These are phyloP conservation scores for Cordyceps tenuipes DNA, from an alignment of 2,329 filamentous ascomycete genomes.

Conservation along the genomic window DNA sequence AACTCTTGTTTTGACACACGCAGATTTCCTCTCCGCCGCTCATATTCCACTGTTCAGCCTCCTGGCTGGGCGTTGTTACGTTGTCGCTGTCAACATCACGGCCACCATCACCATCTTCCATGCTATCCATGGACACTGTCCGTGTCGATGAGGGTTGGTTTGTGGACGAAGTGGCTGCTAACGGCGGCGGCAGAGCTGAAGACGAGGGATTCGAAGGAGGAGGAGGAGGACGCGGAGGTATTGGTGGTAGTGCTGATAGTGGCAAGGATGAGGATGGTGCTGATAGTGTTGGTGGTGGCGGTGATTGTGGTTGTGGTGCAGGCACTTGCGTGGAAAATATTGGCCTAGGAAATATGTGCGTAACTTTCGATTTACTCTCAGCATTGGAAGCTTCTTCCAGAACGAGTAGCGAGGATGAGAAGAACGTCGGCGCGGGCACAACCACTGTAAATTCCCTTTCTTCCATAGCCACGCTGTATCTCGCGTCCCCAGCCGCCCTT, in stretches of 20 bases:
- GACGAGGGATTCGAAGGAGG: background rate
- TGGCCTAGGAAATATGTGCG: background rate
- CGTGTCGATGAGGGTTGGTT: background rate
- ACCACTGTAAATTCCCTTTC: slow-evolving; percentile 24
- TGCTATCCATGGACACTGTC: background rate
- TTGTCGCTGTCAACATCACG: background rate
- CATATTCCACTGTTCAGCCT: slow-evolving; percentile 13
- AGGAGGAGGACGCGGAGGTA: background rate
- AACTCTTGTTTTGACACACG: slow-evolving; percentile 31
- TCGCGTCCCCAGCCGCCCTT: background rate
- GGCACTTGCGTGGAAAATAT: background rate
- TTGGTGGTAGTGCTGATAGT: background rate
- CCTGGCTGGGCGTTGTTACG: background rate
- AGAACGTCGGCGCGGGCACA: slow-evolving; percentile 24
- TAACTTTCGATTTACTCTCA: background rate
- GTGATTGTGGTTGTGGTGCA: background rate
- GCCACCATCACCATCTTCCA: background rate
- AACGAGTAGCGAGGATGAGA: slow-evolving; percentile 15
- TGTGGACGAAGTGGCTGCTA: background rate
- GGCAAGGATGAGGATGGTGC: too few species aligned
- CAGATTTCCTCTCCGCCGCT: slow-evolving; percentile 26
- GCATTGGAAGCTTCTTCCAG: background rate
- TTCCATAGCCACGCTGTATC: background rate
- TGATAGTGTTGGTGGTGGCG: background rate
- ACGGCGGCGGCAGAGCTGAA: background rate